Base-by-base conservation (phyloP, 2,329 filamentous ascomycete species). In the Exophiala mesophila region DNA sequence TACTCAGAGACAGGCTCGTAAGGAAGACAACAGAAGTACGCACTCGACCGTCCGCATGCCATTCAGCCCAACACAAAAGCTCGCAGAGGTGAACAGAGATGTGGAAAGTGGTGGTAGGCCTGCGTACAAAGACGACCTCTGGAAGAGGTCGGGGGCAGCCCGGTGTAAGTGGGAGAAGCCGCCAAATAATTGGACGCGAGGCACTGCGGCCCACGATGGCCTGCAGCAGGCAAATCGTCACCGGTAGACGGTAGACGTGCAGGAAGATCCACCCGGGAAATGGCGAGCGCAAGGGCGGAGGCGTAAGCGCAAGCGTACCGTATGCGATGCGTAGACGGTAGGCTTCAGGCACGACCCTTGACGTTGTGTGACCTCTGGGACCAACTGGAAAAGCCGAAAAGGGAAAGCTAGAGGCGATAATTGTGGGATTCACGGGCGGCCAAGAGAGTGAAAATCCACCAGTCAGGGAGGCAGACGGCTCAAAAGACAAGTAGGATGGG, bases 221-320 rank as follows among this genome's bases (percentile, higher is more conserved):
- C 41, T 33, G 42, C 34, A 28, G 30, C 16, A 23, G 29, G 42
- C 37, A 19, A 45, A 38, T 40, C 36, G 35, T 47, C 41, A 43
- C 37, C 39, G 35, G 34, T 29, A 38, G 20, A 35, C 39, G 35
- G 34, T 29, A 38, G 20, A 35, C 29, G 26, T 39, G 32, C 41
- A 42, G 35, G 7, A 26, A 26, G 41, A 24, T 44, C 48, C 48
- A 48, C 48, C 33, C 48, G 45, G 42, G 39, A 44, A 35, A 43
- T 41, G 48, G 48, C 48, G 41, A 42, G 41, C 39, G 48, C 34
- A 36, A 47, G 36, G 44, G 48, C 43, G 46, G 42, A 38, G 38
- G 42, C 38, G 23, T 28, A 20, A 36, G 36, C 36, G 36, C 20
- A 7, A 12, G 23, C 23, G 23, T 12, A 26, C 10, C 23, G 31